These are phyloP conservation scores for Ceratocystis diversiconidia DNA, from an alignment of 2,329 filamentous ascomycete genomes.

Conservation along the genomic window DNA sequence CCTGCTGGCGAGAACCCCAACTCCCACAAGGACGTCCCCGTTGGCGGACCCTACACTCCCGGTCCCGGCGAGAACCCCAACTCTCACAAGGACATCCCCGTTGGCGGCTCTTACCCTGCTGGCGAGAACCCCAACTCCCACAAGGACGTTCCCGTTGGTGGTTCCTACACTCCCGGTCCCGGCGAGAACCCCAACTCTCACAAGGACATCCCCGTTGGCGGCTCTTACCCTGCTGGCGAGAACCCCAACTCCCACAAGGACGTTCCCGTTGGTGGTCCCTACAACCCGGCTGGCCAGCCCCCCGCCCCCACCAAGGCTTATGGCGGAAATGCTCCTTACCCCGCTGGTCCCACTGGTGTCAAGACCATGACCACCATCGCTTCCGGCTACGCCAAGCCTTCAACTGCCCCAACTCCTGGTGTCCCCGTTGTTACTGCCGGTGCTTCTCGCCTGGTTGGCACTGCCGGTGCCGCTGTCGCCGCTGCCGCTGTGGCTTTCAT, in stretches of 20 bases:
- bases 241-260: neutral
- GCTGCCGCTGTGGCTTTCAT: constrained; percentile 17
- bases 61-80: neutral
- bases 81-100: neutral
- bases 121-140: neutral
- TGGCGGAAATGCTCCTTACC: neutral
- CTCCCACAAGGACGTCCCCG: constrained; percentile 3
- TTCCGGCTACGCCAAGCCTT: constrained; percentile 1
- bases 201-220: neutral
- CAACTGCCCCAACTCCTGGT: constrained; percentile 1
- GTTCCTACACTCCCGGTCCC: neutral
- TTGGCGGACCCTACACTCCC: neutral
- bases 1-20: neutral
- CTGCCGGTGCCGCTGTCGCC: constrained; percentile 13
- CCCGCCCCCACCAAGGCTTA: neutral
- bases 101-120: neutral
- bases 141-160: constrained; percentile 3
- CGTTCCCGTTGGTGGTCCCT: constrained; percentile 1
- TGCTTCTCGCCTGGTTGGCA: constrained; percentile 15
- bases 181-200: neutral
- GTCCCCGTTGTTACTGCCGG: constrained; percentile 14
- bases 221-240: neutral
- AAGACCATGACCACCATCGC: constrained; percentile 5
- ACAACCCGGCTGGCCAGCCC: neutral
- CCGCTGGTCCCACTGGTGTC: constrained; percentile 4